These are phyloP conservation scores for Coemansia biformis DNA, from an alignment of 192 early-diverging fungal species.

Conservation along the genomic window DNA sequence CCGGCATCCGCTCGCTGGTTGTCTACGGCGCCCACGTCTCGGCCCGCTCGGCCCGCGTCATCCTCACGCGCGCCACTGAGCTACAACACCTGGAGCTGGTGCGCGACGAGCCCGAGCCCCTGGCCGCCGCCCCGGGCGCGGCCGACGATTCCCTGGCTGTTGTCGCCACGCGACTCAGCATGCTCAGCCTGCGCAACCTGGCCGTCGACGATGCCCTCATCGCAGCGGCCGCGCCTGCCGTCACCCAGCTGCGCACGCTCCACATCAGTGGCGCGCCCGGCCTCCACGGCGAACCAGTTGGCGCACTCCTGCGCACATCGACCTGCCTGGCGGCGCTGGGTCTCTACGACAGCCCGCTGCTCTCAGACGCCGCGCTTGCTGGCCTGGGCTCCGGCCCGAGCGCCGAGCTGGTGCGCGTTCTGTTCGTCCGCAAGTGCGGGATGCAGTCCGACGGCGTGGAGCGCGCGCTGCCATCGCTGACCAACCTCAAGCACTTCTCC, in stretches of 20 bases:
- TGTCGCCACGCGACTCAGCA: constrained; percentile 18
- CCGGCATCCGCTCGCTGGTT: constrained; percentile 30
- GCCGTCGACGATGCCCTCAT: constrained; percentile 20
- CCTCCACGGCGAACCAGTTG: constrained; percentile 19
- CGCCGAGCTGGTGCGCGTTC: constrained; percentile 16
- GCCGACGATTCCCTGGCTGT: constrained; percentile 1
- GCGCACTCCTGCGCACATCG: constrained; percentile 11
- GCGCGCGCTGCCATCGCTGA: constrained; percentile 21
- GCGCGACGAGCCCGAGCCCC: constrained; percentile 17
- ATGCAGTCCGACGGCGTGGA: constrained; percentile 44
- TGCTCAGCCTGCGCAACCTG: constrained; percentile 29
- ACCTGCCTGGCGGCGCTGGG: constrained; percentile 26
- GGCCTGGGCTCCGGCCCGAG: constrained; percentile 25
- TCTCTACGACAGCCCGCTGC: constrained; percentile 19
- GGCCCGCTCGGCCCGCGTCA: constrained; percentile 10
- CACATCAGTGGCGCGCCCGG: constrained; percentile 19
- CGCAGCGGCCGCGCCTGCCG: constrained; percentile 8
- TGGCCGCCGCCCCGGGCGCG: not conserved
- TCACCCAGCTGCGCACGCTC: constrained; percentile 27
- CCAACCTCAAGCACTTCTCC: constrained; percentile 19
- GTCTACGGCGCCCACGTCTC: constrained; percentile 29
- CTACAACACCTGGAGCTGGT: constrained; percentile 33
- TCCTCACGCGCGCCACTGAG: constrained; percentile 3
- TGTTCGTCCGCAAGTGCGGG: constrained; percentile 25
- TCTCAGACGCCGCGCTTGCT: constrained; percentile 17